Evolutionary conservation across 2,329 filamentous ascomycete genomes (phyloP).

Genomic region (Ceratocystiopsis brevicomis): DNA sequence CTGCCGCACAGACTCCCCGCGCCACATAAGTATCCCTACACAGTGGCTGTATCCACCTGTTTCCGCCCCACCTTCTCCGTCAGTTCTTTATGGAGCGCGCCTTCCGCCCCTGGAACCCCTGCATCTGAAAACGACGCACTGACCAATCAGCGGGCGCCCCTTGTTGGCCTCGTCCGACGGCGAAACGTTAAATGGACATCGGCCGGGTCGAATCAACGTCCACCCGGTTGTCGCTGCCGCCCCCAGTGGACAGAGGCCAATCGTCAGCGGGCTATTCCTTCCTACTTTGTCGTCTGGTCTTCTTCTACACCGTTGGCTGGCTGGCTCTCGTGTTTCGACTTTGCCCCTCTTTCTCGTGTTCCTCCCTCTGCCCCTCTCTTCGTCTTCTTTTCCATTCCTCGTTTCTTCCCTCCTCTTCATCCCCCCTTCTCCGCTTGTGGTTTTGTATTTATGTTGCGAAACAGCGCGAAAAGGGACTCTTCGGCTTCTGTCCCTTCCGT

Average conservation of each 20-base stretch:
- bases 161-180: neutral
- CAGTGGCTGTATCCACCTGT: neutral
- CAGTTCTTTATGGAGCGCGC: constrained; percentile 2
- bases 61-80: neutral
- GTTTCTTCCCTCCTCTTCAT: neutral
- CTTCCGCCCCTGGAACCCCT: constrained; percentile 10
- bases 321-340: too few species aligned
- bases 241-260: constrained; percentile 1
- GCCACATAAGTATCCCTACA: neutral
- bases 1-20: neutral
- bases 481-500: neutral
- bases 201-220: too few species aligned
- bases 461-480: too few species aligned
- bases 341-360: neutral
- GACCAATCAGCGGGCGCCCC: constrained; percentile 5
- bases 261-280: too few species aligned
- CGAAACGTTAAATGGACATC: too few species aligned
- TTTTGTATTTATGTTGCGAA: neutral
- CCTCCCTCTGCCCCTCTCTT: neutral
- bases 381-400: neutral
- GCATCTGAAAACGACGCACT: neutral
- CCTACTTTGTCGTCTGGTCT: too few species aligned
- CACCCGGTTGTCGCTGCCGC: neutral
- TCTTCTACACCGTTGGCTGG: too few species aligned
- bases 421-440: neutral